Evolutionary conservation across 768 basidiomycete genomes (phyloP), one percentile per base, ranked within the genome.

Genomic region (Kwoniella dendrophila): DNA sequence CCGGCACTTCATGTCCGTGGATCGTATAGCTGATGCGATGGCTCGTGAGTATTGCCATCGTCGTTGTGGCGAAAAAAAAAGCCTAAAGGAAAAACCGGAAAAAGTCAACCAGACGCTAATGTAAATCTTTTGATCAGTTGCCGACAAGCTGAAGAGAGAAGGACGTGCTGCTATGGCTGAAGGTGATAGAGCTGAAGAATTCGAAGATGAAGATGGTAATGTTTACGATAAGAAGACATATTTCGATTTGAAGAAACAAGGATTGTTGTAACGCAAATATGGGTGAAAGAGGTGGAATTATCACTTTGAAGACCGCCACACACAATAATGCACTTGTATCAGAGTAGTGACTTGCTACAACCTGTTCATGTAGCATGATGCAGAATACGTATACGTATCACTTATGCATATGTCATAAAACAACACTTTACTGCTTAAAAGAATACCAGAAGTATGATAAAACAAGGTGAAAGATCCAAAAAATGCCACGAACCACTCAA

Each of bases 1-100:
- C 7, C 97, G 95, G 80, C 96, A 99, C 80, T 99, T 98, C 83
- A 93, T 96, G 75, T 96, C 96, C 80, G 97, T 99, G 63, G 98
- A 93, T 26, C 86, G 88, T 53, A 99, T 99, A 67, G 90, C 93
- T 72, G 96, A 99, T 81, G 96, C 94, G 0, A 85, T 99, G 58
- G 86, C 92, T 32, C 82, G 95, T 97, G 77, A 69, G 92, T 87
- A 29, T 63, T 32, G n/a, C n/a, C n/a, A n/a, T n/a, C n/a, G n/a
- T n/a, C n/a, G n/a, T n/a, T n/a, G n/a, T n/a, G n/a, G n/a, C n/a
- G n/a, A n/a, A n/a, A n/a, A n/a, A n/a, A n/a, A n/a, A n/a, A n/a
- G n/a, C n/a, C n/a, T n/a, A n/a, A n/a, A n/a, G n/a, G 26, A 7
- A 18, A 27, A 12, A 26, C 26, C 29, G n/a, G n/a, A n/a, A n/a